Evolutionary conservation across 306 rosid species (phyloP).

Genomic region (Fagus crenata): DNA sequence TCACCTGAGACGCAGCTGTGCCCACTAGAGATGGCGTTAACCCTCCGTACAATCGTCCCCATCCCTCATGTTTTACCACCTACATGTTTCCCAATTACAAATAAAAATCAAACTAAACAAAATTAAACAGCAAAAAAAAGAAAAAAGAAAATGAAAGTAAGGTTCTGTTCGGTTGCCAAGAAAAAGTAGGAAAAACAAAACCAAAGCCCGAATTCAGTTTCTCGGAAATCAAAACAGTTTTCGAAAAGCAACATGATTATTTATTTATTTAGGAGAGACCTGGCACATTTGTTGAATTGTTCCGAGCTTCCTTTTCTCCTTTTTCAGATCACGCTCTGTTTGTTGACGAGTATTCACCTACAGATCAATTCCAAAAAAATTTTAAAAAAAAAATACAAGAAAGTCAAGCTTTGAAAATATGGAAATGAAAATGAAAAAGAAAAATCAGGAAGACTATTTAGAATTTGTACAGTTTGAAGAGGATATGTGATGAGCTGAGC

Average conservation of each 20-base stretch:
- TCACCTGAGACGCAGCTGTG: conserved; percentile 95
- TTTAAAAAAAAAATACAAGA: background rate
- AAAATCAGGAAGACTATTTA: background rate
- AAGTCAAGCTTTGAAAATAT: background rate
- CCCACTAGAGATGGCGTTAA: conserved; percentile 79
- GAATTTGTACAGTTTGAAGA: conserved; percentile 70
- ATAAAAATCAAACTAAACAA: background rate
- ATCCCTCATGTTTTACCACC: conserved; percentile 90
- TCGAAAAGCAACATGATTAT: background rate
- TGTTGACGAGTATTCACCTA: conserved; percentile 96
- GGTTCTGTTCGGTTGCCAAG: background rate
- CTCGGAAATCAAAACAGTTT: no score
- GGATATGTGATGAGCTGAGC: conserved; percentile 98
- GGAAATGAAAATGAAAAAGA: background rate
- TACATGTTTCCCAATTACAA: conserved; percentile 30
- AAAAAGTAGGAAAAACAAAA: background rate
- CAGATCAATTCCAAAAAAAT: conserved; percentile 33
- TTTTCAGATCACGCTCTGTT: conserved; percentile 82
- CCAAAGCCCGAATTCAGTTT: background rate
- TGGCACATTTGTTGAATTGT: conserved; percentile 64
- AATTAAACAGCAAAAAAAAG: background rate
- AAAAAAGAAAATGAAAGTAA: no score
- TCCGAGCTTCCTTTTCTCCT: conserved; percentile 52
- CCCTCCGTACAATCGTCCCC: conserved; percentile 90
- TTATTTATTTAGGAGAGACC: conserved; percentile 40